These are phyloP conservation scores for Aspergillus sparsus DNA, from an alignment of 495 filamentous ascomycete genomes.

Conservation along the genomic window DNA sequence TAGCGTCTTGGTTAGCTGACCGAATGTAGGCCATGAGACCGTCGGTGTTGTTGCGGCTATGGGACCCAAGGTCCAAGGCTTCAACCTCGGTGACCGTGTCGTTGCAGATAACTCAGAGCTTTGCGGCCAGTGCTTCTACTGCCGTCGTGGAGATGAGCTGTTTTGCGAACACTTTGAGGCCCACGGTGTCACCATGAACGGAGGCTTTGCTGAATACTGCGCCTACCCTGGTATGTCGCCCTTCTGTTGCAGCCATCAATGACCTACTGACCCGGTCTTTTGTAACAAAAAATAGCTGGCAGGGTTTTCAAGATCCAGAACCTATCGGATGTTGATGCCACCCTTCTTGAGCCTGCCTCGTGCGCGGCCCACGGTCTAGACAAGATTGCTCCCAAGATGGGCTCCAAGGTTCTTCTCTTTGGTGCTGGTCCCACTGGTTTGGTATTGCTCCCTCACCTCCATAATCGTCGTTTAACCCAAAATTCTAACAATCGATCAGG, in stretches of 20 bases:
- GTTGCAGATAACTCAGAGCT: constrained; percentile 60
- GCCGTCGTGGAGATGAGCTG: constrained; percentile 65
- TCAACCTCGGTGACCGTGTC: constrained; percentile 66
- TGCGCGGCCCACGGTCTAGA: constrained; percentile 72
- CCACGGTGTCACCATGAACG: constrained; percentile 65
- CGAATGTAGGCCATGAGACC: constrained; percentile 38
- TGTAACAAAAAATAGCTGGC: constrained; percentile 50
- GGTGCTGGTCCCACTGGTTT: constrained; percentile 70
- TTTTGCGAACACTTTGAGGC: constrained; percentile 71
- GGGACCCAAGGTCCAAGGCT: constrained; percentile 61
- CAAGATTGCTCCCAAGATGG: constrained; percentile 69
- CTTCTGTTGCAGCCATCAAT: not conserved
- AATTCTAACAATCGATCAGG: constrained; percentile 18
- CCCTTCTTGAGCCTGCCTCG: constrained; percentile 70
- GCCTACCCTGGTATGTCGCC: constrained; percentile 39
- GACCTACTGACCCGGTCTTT: not conserved
- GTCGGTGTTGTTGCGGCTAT: constrained; percentile 57
- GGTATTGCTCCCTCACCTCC: constrained; percentile 27
- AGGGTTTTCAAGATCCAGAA: constrained; percentile 72
- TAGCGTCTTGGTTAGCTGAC: no score
- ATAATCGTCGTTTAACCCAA: not conserved
- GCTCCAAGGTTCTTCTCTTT: constrained; percentile 65
- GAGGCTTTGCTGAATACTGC: constrained; percentile 72
- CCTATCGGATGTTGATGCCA: constrained; percentile 69
- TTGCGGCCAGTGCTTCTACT: constrained; percentile 74